A percentile compares a stretch with the other conserved stretches of the same genome.
Evolutionary conservation across 805 yeast species (phyloP).

Genomic region (Novakomyces olei): DNA sequence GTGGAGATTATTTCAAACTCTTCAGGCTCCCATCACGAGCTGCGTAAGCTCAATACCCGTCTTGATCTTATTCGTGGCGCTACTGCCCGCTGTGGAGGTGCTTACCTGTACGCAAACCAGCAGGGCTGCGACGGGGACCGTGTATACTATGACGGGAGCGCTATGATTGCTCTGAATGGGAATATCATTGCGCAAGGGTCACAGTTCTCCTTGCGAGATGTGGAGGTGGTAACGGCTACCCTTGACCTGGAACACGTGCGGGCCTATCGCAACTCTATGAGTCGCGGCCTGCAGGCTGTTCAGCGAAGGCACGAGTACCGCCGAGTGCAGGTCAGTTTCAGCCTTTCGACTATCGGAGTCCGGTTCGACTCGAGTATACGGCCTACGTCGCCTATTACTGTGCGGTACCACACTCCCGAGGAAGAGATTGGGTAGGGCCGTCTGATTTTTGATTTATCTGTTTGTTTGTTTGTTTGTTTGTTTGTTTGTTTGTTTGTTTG

Average conservation of each 20-base stretch:
- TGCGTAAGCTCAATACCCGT: constrained; percentile 70
- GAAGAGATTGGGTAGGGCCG: constrained; percentile 94
- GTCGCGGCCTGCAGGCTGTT: constrained; percentile 53
- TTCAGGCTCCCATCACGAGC: constrained; percentile 93
- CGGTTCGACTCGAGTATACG: constrained; percentile 37
- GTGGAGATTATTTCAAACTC: constrained; percentile 94
- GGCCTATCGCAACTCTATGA: constrained; percentile 49
- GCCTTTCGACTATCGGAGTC: constrained; percentile 36
- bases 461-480: too few relatives aligned
- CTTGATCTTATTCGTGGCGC: constrained; percentile 74
- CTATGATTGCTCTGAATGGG: constrained; percentile 82
- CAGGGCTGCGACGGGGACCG: constrained; percentile 98
- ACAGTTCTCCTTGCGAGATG: constrained; percentile 76
- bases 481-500: too few relatives aligned
- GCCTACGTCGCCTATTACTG: constrained; percentile 32
- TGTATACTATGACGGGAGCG: constrained; percentile 90
- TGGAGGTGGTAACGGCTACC: constrained; percentile 89
- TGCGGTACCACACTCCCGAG: constrained; percentile 59
- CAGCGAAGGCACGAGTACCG: constrained; percentile 20
- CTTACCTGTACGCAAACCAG: constrained; percentile 82
- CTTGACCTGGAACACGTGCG: constrained; percentile 83
- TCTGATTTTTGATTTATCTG: too few relatives aligned
- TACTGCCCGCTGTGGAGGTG: constrained; percentile 89
- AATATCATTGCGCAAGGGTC: constrained; percentile 77
- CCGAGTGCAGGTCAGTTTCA: constrained; percentile 31